Evolutionary conservation across 176 grass and related monocot species (phyloP).

Genomic region (Puya raimondii): DNA sequence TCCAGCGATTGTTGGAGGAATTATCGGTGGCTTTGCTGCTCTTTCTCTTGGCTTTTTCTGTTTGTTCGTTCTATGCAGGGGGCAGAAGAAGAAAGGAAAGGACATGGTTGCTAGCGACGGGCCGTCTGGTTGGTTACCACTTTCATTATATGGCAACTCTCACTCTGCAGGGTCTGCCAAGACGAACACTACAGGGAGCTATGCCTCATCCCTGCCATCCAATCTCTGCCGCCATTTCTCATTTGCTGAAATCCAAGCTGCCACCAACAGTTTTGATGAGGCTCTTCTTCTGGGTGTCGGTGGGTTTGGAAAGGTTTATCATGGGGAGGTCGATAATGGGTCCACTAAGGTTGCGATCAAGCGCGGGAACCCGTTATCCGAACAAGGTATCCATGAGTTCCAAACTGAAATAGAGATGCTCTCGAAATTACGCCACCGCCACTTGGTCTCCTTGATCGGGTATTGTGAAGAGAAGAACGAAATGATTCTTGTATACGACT

Average conservation of each 20-base stretch:
- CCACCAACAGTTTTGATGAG: conserved; percentile 55
- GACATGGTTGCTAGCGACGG: conserved; percentile 16
- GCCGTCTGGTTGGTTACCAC: conserved; percentile 23
- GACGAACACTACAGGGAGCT: conserved; percentile 25
- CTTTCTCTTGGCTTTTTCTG: conserved; percentile 17
- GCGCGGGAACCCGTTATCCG: conserved; percentile 44
- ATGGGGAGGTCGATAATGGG: conserved; percentile 38
- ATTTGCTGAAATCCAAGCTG: conserved; percentile 34
- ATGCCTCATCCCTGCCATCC: conserved; percentile 31
- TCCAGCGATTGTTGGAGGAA: conserved; percentile 19
- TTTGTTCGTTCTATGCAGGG: conserved; percentile 21
- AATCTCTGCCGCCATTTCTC: conserved; percentile 57
- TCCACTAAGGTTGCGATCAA: conserved; percentile 60
- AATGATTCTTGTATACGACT: conserved; percentile 78
- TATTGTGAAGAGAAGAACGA: conserved; percentile 64
- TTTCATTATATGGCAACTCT: conserved; percentile 20
- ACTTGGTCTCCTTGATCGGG: conserved; percentile 64
- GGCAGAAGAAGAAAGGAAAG: conserved; percentile 36
- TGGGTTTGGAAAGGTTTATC: conserved; percentile 74
- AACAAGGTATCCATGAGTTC: conserved; percentile 60
- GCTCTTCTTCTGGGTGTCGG: conserved; percentile 50
- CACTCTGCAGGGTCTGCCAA: conserved; percentile 20
- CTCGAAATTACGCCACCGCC: conserved; percentile 61
- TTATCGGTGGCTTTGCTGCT: conserved; percentile 17
- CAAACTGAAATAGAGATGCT: conserved; percentile 70